These are phyloP conservation scores for Annulohypoxylon maeteangense DNA, from an alignment of 495 filamentous ascomycete genomes.

Conservation along the genomic window DNA sequence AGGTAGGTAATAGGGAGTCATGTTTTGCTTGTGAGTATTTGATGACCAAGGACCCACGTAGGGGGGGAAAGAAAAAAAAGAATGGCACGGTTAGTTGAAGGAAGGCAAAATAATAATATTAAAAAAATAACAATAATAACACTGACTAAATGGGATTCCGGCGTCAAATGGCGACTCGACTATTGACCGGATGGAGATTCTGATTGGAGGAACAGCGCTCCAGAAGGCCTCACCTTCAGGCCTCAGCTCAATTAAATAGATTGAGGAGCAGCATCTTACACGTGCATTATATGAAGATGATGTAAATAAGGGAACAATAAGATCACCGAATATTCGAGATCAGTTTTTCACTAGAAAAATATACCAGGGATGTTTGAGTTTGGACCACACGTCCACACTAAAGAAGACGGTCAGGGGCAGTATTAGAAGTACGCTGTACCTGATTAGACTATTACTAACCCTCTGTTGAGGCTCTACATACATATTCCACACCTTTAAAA, in stretches of 20 bases:
- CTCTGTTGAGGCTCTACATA: constrained; percentile 39
- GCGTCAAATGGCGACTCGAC: constrained; percentile 41
- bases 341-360: constrained; percentile 30
- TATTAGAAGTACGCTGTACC: background rate
- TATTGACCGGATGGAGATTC: constrained; percentile 29
- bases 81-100: background rate
- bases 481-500: constrained; percentile 5
- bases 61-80: constrained; percentile 15
- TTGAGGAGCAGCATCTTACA: constrained; percentile 42
- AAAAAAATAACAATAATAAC: constrained; percentile 21
- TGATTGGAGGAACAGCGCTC: constrained; percentile 43
- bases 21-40: constrained; percentile 12
- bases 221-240: constrained; percentile 34
- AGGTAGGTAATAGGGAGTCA: background rate
- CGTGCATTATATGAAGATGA: constrained; percentile 44
- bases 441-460: constrained; percentile 11
- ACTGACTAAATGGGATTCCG: constrained; percentile 41
- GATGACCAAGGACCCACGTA: constrained; percentile 23
- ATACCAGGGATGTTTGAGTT: constrained; percentile 17
- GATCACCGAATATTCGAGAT: constrained; percentile 40
- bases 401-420: constrained; percentile 2
- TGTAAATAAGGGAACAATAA: constrained; percentile 34
- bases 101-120: constrained; percentile 2
- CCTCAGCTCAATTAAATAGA: constrained; percentile 44
- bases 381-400: constrained; percentile 13